Evolutionary conservation across 2,329 filamentous ascomycete genomes (phyloP), one percentile per base, ranked within the genome.

Genomic region (Stachybotrys echinatus): DNA sequence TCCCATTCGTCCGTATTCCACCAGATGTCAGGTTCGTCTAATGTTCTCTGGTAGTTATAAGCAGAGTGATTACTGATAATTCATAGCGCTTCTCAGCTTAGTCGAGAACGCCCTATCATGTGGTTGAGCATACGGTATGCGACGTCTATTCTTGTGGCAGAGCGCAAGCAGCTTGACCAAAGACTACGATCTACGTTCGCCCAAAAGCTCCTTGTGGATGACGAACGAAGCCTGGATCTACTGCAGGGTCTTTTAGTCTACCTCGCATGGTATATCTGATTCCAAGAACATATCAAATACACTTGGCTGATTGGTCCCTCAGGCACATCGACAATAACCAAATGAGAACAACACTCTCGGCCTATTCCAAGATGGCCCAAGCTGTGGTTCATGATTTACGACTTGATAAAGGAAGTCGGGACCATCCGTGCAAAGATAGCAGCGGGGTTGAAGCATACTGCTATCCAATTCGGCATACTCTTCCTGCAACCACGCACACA

Each of bases 41-140:
- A 18, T 19, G 12, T 39, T 17, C 12, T 22, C 23, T 23, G 19
- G 8, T 22, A n/a, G 22, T n/a, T 12, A 22, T 23, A 14, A 23
- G 27, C 17, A 19, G 43, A 23, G 18, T n/a, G n/a, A 34, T 45
- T 52, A 22, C 53, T 38, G n/a, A n/a, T 6, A 45, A 38, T 12
- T 20, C 12, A 43, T 22, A 58, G 53, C 17, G 48, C 54, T 19
- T 45, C 48, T n/a, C 50, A 61, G 42, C 48, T 71, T 6, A 61
- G 61, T 20, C 48, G 51, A 5, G 57, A 67, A 7, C 56, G 60
- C 42, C 68, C 68, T 3, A 67, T 69, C 23, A 52, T 70, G 2
- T 71, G 67, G 66, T 50, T 66, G 8, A 67, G 62, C 43, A 65
- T 71, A 14, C 65, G 64, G 53, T 59, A 61, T 0, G 55, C 66